Conservation (phyloP, 805 yeast species). For the Cyberlindnera americana region DNA sequence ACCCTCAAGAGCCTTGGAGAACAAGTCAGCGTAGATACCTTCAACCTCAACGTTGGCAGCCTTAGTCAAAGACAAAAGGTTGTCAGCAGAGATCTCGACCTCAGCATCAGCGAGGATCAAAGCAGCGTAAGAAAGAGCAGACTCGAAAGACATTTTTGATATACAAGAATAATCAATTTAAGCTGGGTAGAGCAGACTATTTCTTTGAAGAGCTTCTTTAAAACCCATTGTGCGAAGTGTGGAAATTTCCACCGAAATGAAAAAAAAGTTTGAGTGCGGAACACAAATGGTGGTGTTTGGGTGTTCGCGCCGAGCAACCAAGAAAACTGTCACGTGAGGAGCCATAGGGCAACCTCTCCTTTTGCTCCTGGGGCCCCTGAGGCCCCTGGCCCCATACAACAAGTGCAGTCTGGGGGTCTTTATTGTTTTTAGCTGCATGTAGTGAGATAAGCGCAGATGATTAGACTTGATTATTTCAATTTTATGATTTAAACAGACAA, state of each 20-base stretch:
- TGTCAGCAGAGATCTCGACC: slow-evolving; percentile 81
- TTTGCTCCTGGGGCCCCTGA: background rate
- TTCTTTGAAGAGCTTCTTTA: slow-evolving; percentile 21
- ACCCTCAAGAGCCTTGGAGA: slow-evolving; percentile 83
- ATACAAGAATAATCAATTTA: slow-evolving; percentile 31
- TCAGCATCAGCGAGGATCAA: slow-evolving; percentile 91
- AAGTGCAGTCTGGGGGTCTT: no score
- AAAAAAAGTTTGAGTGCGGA: slow-evolving; percentile 7
- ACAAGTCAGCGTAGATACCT: slow-evolving; percentile 81
- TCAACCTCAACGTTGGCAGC: slow-evolving; percentile 86
- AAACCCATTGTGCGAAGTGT: background rate
- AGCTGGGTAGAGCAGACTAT: slow-evolving; percentile 31
- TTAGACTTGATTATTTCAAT: no score
- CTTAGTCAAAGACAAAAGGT: slow-evolving; percentile 68
- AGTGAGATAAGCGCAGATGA: no score
- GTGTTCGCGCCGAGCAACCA: background rate
- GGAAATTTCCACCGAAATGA: slow-evolving; percentile 3
- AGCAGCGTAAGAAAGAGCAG: slow-evolving; percentile 90
- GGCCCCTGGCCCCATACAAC: no score
- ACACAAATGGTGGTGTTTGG: slow-evolving; percentile 8
- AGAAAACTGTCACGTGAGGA: slow-evolving; percentile 4
- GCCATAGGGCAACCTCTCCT: slow-evolving; percentile 4
- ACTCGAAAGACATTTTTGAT: slow-evolving; percentile 61
- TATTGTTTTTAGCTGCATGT: no score
- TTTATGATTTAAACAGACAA: no score